phyloP scores from a whole-genome alignment of 495 filamentous ascomycete genomes.

The Xylaria intraflava region DNA sequence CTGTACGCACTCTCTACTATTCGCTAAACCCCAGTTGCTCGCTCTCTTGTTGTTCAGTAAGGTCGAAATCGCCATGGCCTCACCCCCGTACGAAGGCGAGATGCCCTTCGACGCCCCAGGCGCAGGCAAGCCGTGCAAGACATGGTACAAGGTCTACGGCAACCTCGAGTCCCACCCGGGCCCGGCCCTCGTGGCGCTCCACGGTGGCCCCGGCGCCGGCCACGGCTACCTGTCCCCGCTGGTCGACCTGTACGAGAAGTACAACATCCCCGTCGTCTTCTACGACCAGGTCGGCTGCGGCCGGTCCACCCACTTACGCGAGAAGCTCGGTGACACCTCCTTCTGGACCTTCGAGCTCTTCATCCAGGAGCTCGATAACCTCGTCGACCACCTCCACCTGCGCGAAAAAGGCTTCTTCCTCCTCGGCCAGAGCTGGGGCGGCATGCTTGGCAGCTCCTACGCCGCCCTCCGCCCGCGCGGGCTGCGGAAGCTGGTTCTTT shows the following conservation, averaged over 20 bases:
- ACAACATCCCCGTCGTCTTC: conserved; percentile 43
- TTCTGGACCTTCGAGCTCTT: conserved; percentile 40
- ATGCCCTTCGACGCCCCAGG: conserved; percentile 30
- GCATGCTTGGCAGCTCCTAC: conserved; percentile 40
- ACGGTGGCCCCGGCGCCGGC: conserved; percentile 44
- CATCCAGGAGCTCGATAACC: conserved; percentile 48
- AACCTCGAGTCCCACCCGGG: conserved; percentile 16
- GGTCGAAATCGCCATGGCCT: no score
- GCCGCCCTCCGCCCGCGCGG: conserved; percentile 30
- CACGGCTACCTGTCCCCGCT: conserved; percentile 41
- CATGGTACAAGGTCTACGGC: conserved; percentile 41
- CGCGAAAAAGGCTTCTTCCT: conserved; percentile 34
- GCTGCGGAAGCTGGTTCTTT: conserved; percentile 36
- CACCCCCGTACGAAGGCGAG: conserved; percentile 16
- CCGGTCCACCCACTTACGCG: conserved; percentile 38
- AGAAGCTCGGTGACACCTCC: conserved; percentile 31
- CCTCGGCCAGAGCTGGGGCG: conserved; percentile 50
- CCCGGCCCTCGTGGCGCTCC: conserved; percentile 19
- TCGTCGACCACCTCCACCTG: conserved; percentile 38
- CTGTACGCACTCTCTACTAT: no score
- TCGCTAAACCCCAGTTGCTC: no score
- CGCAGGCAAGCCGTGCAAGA: conserved; percentile 37
- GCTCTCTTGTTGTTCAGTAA: no score
- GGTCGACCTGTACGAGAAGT: conserved; percentile 27
- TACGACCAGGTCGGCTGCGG: conserved; percentile 54